Base-by-base conservation (phyloP, 2,329 filamentous ascomycete species). In the Aspergillus brunneoviolaceus region DNA sequence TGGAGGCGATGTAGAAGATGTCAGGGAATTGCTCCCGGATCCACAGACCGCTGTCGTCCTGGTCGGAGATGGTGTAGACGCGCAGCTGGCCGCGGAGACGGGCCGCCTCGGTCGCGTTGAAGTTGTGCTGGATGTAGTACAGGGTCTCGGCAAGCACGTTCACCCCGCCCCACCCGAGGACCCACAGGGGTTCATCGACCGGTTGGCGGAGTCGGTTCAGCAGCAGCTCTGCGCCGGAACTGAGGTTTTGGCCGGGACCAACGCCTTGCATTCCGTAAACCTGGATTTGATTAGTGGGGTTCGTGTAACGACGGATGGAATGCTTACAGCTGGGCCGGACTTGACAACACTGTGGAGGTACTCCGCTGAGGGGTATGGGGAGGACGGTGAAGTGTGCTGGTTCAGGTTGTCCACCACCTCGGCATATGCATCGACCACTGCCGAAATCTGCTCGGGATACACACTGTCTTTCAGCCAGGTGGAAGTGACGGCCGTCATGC, bases 11-110 rank as follows among this genome's bases (percentile, higher is more conserved):
- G 70, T 85, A 86, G 61, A 84, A 82, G 9, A 86, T 67, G n/a
- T 82, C 78, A 0, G 84, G 82, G 60, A 81, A 86, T 5, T 76
- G 78, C 52, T 75, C 72, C 7, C 84, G 79, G 25, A 86, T 82
- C 84, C 83, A 86, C 0, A 78, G 70, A 0, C 83, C 84, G 0
- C 81, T 80, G 62, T 86, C 80, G 60, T 87, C 84, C 63, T 86
- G 84, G 63, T 86, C 84, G 1, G 82, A 85, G 57, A 86, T 85
- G 35, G 83, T 74, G 67, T 85, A 85, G 9, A 84, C 77, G 3
- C 82, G 74, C 3, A 85, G 65, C 60, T 79, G 80, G 2, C 71
- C 62, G 9, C 58, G 62, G 2, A 63, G 25, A 3, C 25, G 53
- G 3, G 72, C 69, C 1, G 77, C 70, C 0, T 80, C 76, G 0